Conservation (phyloP, 441 rosid genomes). For the Hura crepitans region DNA sequence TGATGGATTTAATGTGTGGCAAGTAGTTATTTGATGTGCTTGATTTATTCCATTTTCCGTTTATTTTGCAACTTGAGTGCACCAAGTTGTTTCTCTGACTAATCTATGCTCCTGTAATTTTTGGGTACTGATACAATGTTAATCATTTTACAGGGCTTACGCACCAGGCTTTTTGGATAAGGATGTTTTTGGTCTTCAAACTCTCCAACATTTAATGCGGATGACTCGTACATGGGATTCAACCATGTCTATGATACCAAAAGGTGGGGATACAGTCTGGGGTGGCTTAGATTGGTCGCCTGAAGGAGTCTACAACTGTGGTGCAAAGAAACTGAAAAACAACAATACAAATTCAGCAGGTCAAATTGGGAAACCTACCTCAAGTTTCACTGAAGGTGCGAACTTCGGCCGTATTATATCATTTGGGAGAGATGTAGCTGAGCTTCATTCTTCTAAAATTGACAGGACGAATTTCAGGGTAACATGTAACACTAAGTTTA, state of each 20-base stretch:
- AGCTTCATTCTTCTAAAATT: slow-evolving; percentile 57
- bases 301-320: slow-evolving; percentile 49
- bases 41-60: background rate
- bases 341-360: slow-evolving; percentile 11
- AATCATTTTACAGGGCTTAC: slow-evolving; percentile 56
- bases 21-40: background rate
- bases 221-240: slow-evolving; percentile 96
- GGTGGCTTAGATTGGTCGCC: slow-evolving; percentile 94
- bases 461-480: slow-evolving; percentile 80
- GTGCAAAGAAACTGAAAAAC: slow-evolving; percentile 3
- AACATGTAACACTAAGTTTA: slow-evolving; percentile 15
- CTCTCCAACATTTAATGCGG: slow-evolving; percentile 72
- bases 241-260: slow-evolving; percentile 93
- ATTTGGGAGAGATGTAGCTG: slow-evolving; percentile 74
- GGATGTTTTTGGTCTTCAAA: slow-evolving; percentile 76
- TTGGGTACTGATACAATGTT: background rate
- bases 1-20: background rate
- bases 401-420: slow-evolving; percentile 85
- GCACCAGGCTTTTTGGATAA: slow-evolving; percentile 81
- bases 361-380: slow-evolving; percentile 20
- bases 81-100: background rate
- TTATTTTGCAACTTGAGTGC: background rate
- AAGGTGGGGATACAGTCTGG: slow-evolving; percentile 94
- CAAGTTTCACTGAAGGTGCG: slow-evolving; percentile 25
- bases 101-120: background rate